Evolutionary conservation across 768 basidiomycete species (phyloP), one percentile per base, ranked within the genome.

Genomic region (Boletus patriciae): DNA sequence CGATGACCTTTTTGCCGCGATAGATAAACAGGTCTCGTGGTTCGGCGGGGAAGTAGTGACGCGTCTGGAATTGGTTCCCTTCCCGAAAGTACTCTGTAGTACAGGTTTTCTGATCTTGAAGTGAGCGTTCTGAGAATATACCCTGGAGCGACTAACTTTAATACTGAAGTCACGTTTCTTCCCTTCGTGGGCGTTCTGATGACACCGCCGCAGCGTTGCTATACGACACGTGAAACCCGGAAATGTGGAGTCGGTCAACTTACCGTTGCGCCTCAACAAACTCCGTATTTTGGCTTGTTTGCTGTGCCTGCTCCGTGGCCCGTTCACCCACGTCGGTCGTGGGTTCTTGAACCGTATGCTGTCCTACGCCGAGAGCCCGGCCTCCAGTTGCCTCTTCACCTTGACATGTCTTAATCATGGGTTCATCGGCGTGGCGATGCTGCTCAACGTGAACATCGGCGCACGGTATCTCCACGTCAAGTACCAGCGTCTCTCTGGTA

Each of bases 11-110:
- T 80, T 98, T 98, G 7, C 85, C 80, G 13, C 96, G 83, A 78
- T 88, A 96, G 66, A 98, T 90, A 73, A 94, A 97, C 66, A 92
- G 92, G 52, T 95, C 92, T 25, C 92, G 82, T 21, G 95, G 79
- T 73, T 95, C 94, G 63, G 88, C 79, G 0, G 95, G 94, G 80
- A 97, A 94, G 62, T 88, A 89, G 37, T 95, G 90, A 47, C 94
- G 91, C 16, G 75, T 73, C 50, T 97, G 63, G 71, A 91, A 89
- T 31, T 85, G 78, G 66, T 83, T 84, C 25, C 83, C 80, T 16
- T 80, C 79, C 45, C 88, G 81, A 43, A 78, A 47, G 13, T 85
- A 76, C 9, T 87, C 82, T 34, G 77, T 70, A 0, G 76, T 80
- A 15, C 67, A 73, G 11, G 86, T 83, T 58, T 85, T 85, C 59